Evolutionary conservation across 1,284 basidiomycete species (phyloP).

Genomic region (Cerioporus squamosus): DNA sequence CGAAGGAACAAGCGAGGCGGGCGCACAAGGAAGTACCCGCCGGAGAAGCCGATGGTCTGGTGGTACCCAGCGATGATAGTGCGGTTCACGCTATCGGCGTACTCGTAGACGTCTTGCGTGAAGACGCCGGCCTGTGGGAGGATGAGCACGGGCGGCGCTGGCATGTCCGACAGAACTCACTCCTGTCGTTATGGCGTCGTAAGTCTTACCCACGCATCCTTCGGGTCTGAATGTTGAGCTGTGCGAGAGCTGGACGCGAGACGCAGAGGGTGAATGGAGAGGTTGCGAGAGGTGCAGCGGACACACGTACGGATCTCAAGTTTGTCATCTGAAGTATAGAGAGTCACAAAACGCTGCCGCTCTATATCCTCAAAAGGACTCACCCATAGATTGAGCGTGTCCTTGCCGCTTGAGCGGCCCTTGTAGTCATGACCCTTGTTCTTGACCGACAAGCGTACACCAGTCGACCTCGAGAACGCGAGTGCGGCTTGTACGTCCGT

Average conservation of each 20-base stretch:
- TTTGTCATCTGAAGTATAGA: conserved; percentile 32
- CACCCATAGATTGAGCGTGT: conserved; percentile 41
- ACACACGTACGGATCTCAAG: conserved; percentile 30
- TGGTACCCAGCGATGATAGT: conserved; percentile 38
- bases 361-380: conserved; percentile 1
- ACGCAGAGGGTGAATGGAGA: neutral
- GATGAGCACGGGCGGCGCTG: neutral
- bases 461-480: conserved; percentile 37
- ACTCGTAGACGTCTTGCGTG: conserved; percentile 36
- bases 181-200: conserved; percentile 32
- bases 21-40: conserved; percentile 36
- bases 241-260: conserved; percentile 24
- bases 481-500: conserved; percentile 39
- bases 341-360: no score
- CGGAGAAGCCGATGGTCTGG: conserved; percentile 35
- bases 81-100: conserved; percentile 36
- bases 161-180: conserved; percentile 17
- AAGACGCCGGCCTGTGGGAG: conserved; percentile 29
- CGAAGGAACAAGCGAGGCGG: conserved; percentile 1
- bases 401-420: conserved; percentile 39
- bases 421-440: conserved; percentile 48
- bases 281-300: no score
- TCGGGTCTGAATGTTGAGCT: conserved; percentile 27
- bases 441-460: conserved; percentile 43
- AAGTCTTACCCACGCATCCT: conserved; percentile 26